Conservation (phyloP, 225 moss, liverwort and hornwort genomes). For the Physcomitrellopsis africana region DNA sequence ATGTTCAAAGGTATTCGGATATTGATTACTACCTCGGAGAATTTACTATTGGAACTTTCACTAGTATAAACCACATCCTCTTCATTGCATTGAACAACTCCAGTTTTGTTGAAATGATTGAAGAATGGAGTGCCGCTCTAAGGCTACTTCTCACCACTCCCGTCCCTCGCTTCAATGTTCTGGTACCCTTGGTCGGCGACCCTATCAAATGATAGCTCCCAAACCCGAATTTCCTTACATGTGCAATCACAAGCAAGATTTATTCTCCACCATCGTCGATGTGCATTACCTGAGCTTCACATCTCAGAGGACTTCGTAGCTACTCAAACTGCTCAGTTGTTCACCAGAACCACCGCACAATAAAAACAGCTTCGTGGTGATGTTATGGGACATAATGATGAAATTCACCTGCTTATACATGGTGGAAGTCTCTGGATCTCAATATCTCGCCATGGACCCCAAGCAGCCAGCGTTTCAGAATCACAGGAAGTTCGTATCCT, state of each 20-base stretch:
- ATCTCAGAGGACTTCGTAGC: too few relatives aligned
- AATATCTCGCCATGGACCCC: conserved; percentile 47
- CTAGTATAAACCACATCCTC: too few relatives aligned
- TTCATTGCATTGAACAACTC: too few relatives aligned
- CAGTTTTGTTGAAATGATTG: conserved; percentile 35
- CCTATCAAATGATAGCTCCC: too few relatives aligned
- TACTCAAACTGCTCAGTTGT: conserved; percentile 50
- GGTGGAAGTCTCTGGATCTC: conserved; percentile 36
- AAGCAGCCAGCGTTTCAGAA: conserved; percentile 38
- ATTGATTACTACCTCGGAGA: too few relatives aligned
- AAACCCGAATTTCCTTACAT: too few relatives aligned
- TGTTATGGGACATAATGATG: conserved; percentile 43
- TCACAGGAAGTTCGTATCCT: background rate
- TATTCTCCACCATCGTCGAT: too few relatives aligned
- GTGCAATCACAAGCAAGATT: too few relatives aligned
- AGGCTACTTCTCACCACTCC: conserved; percentile 41
- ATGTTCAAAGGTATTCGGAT: too few relatives aligned
- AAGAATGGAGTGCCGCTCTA: conserved; percentile 44
- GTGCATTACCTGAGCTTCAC: too few relatives aligned
- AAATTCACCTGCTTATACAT: conserved; percentile 37
- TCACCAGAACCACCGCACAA: conserved; percentile 46
- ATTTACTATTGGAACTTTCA: too few relatives aligned
- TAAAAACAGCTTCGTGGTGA: conserved; percentile 47
- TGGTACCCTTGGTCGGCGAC: too few relatives aligned
- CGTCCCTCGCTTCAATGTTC: conserved; percentile 40